Evolutionary conservation across 1,284 basidiomycete species (phyloP).

Genomic region (Ganoderma meredithae): DNA sequence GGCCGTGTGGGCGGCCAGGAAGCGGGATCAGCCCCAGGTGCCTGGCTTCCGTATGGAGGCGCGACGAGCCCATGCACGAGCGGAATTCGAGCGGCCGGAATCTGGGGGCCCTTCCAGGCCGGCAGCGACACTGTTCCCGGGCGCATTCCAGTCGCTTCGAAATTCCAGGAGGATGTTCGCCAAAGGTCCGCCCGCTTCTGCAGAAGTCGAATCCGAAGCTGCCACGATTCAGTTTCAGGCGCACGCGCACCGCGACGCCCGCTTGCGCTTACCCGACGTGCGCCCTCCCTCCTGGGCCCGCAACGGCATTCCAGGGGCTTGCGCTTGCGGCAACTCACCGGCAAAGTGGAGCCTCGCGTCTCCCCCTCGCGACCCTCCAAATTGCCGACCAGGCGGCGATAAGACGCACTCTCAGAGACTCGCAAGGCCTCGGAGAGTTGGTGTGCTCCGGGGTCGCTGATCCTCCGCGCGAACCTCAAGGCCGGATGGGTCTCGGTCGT

Average conservation of each 20-base stretch:
- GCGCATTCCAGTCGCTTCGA: neutral
- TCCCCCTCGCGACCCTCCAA: neutral
- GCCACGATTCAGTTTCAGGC: neutral
- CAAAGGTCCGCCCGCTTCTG: neutral
- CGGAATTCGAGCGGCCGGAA: slow-evolving; percentile 1
- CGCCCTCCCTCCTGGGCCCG: neutral
- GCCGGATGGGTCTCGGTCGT: neutral
- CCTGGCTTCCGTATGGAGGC: neutral
- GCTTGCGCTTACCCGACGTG: neutral
- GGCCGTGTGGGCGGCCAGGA: neutral
- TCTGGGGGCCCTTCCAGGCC: neutral
- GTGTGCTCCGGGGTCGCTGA: neutral
- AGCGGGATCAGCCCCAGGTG: neutral
- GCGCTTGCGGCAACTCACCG: slow-evolving; percentile 1
- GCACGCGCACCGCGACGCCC: neutral
- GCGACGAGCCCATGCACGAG: neutral
- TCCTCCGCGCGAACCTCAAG: neutral
- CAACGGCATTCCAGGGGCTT: slow-evolving; percentile 1
- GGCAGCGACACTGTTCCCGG: neutral
- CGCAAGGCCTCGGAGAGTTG: no score
- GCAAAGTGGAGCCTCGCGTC: slow-evolving; percentile 3
- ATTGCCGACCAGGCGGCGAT: neutral
- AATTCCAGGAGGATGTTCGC: neutral
- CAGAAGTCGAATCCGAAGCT: slow-evolving; percentile 1
- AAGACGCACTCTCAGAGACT: neutral